Evolutionary conservation across 148 eudicot species (phyloP), one percentile per base, ranked within the genome.

Genomic region (Tetragonia tetragonoides): DNA sequence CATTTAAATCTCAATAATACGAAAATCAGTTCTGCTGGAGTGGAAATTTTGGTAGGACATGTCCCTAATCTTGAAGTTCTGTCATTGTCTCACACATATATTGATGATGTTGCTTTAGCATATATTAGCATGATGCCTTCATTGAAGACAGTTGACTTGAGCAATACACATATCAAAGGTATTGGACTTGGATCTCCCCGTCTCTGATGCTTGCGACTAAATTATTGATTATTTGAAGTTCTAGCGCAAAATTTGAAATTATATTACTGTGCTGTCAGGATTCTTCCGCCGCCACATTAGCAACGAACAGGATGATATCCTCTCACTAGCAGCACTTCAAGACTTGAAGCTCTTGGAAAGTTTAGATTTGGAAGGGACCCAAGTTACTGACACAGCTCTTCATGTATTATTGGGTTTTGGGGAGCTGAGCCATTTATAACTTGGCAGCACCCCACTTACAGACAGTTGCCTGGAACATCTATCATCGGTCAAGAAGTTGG

Each of bases 111-210:
- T 66, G 89, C 93, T 65, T 51, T 95, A 60, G 70, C 88, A n/a
- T 90, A 80, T 82, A 69, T 95, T 47, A 79, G 92, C 79, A 80
- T 83, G 86, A 91, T 95, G 89, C 90, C 94, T 75, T 89, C 89
- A 21, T 80, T 95, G 15, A 88, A 86, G 86, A 83, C 71, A 60
- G 75, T 95, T 84, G 85, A 92, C 86, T 82, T 95, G 63, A 92
- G 89, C 88, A 77, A 78, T 73, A 90, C 97, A 38, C 70, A 84
- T 73, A 80, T 95, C 70, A 87, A 79, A 88, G 99, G 99, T 95
- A 85, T 28, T 75, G 10, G 21, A 47, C 23, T 24, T 64, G 21
- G 28, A 53, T 57, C 14, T 65, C 4, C 23, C n/a, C n/a, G n/a
- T 60, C 64, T 20, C 3, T 57, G 15, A 5, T 5, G 14, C 56